These are phyloP conservation scores for Gossypium gossypioides DNA, from an alignment of 441 rosid species.

Conservation along the genomic window DNA sequence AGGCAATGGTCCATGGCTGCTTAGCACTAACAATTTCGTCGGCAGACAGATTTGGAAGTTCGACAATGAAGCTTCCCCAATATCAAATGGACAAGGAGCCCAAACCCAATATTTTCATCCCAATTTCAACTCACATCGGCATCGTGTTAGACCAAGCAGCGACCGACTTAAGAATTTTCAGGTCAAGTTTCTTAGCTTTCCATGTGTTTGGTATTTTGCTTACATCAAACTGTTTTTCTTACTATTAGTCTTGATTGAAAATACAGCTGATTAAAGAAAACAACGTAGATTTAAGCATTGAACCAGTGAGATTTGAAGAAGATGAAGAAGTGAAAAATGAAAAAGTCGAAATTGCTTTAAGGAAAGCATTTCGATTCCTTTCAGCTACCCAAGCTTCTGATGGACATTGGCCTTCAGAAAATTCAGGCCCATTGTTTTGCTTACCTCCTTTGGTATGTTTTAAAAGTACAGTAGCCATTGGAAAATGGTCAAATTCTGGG, in stretches of 20 bases:
- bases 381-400: conserved; percentile 49
- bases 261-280: conserved; percentile 25
- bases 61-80: conserved; percentile 25
- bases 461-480: background rate
- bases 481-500: background rate
- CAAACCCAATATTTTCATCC: conserved; percentile 18
- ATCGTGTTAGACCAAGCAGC: conserved; percentile 23
- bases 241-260: background rate
- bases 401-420: conserved; percentile 56
- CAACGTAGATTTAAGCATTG: conserved; percentile 19
- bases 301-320: conserved; percentile 28
- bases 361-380: conserved; percentile 34
- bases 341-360: conserved; percentile 32
- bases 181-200: conserved; percentile 6
- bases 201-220: too few species aligned
- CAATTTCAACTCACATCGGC: conserved; percentile 20
- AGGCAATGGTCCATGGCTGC: conserved; percentile 28
- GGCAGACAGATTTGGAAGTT: conserved; percentile 52
- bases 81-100: conserved; percentile 28
- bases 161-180: conserved; percentile 40
- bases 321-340: conserved; percentile 32
- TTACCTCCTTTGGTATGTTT: conserved; percentile 42
- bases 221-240: background rate
- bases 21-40: conserved; percentile 24
- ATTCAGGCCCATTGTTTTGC: conserved; percentile 50